Evolutionary conservation across 2,329 filamentous ascomycete species (phyloP).

Genomic region (Aspergillus quadricinctus): DNA sequence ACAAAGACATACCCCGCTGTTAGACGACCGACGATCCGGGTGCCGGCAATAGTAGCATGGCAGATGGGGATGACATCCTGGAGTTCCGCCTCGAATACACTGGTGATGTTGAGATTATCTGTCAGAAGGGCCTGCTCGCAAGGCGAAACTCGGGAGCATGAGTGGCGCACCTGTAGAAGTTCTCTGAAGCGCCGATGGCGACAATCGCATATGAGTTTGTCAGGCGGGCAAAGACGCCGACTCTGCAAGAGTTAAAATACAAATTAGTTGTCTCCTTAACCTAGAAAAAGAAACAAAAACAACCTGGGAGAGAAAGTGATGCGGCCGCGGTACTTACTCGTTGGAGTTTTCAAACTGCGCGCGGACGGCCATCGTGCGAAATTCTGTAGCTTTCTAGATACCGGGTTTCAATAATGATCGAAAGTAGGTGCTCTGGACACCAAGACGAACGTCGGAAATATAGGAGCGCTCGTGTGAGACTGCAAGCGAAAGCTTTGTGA

Average conservation of each 20-base stretch:
- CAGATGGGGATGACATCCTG: constrained; percentile 97
- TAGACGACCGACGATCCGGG: constrained; percentile 89
- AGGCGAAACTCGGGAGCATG: neutral
- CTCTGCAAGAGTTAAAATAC: constrained; percentile 50
- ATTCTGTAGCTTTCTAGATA: neutral
- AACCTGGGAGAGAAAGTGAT: neutral
- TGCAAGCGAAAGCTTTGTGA: neutral
- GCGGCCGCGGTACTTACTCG: constrained; percentile 33
- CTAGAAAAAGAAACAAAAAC: neutral
- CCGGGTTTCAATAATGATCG: neutral
- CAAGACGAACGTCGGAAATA: neutral
- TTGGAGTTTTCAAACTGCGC: constrained; percentile 50
- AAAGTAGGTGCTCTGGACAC: neutral
- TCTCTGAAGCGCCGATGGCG: constrained; percentile 90
- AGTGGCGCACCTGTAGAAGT: constrained; percentile 78
- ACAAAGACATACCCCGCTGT: constrained; percentile 69
- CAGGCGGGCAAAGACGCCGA: constrained; percentile 93
- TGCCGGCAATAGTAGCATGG: constrained; percentile 93
- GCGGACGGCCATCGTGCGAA: constrained; percentile 42
- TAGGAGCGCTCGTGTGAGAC: neutral
- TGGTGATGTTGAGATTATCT: constrained; percentile 28
- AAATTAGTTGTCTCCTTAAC: neutral
- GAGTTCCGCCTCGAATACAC: constrained; percentile 95
- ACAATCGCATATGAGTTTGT: constrained; percentile 97
- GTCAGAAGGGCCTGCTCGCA: neutral